phyloP scores from a whole-genome alignment of 176 grass and related monocot genomes.

The Rhynchospora breviuscula region DNA sequence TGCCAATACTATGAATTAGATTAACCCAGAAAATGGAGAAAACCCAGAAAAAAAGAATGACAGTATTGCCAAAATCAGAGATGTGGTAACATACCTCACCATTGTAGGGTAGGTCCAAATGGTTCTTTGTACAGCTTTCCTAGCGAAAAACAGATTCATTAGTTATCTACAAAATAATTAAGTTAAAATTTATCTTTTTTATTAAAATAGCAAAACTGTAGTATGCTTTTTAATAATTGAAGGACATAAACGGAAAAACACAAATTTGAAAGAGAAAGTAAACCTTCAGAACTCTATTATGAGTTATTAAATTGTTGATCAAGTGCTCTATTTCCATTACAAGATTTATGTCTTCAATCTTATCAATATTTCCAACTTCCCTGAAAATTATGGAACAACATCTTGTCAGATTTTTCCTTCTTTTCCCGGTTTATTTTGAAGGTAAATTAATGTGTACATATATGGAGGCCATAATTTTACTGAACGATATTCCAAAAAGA shows the following conservation, averaged over 20 bases:
- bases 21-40: not conserved
- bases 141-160: not conserved
- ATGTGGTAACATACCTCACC: not conserved
- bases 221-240: not conserved
- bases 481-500: not conserved
- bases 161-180: not conserved
- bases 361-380: slow-evolving; percentile 11
- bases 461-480: not conserved
- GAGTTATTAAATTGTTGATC: not conserved
- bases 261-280: not conserved
- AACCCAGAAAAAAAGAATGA: not conserved
- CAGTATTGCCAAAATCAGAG: not conserved
- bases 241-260: not conserved
- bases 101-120: not conserved
- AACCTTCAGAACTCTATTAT: slow-evolving; percentile 7
- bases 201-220: not conserved
- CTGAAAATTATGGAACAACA: not conserved
- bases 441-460: not conserved
- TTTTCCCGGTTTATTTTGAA: not conserved
- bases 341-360: not conserved
- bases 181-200: not conserved
- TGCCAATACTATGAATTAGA: not conserved
- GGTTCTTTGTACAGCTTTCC: not conserved
- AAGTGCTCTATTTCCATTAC: not conserved
- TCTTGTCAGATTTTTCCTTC: not conserved